Percentiles rank a stretch among this genome's conserved stretches.
These are phyloP conservation scores for Suhomyces panamericanus DNA, from an alignment of 1,139 yeast species.

Conservation along the genomic window DNA sequence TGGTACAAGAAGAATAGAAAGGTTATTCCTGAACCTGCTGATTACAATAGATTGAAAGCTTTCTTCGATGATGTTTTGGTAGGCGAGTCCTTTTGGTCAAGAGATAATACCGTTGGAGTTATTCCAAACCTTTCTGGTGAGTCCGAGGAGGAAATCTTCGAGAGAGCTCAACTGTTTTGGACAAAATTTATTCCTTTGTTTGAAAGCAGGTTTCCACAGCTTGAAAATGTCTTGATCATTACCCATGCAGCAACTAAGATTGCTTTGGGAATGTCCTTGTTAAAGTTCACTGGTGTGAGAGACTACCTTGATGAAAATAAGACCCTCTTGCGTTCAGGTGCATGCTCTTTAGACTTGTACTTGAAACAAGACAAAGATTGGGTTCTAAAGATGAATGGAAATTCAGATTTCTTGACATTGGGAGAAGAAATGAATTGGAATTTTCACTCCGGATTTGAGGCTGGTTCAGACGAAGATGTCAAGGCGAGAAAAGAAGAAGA, in stretches of 20 bases:
- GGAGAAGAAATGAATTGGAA: conserved; percentile 97
- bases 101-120: conserved; percentile 45
- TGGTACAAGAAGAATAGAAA: conserved; percentile 61
- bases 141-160: conserved; percentile 59
- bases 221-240: conserved; percentile 58
- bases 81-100: conserved; percentile 39
- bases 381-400: conserved; percentile 64
- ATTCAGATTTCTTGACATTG: conserved; percentile 58
- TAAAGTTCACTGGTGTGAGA: conserved; percentile 48
- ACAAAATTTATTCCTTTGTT: conserved; percentile 49
- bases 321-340: conserved; percentile 47
- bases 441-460: conserved; percentile 66
- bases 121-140: conserved; percentile 66
- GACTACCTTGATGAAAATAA: conserved; percentile 50
- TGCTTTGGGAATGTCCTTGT: conserved; percentile 69
- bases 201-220: conserved; percentile 53
- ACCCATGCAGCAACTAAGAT: conserved; percentile 87
- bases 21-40: conserved; percentile 60
- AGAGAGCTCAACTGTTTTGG: conserved; percentile 55
- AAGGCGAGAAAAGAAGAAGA: conserved; percentile 42
- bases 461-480: conserved; percentile 77
- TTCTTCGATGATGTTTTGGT: conserved; percentile 52
- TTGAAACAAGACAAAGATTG: conserved; percentile 38
- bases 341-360: conserved; percentile 46
- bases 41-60: conserved; percentile 43